phyloP scores from a whole-genome alignment of 1,284 basidiomycete genomes.

The Inonotus hispidus region DNA sequence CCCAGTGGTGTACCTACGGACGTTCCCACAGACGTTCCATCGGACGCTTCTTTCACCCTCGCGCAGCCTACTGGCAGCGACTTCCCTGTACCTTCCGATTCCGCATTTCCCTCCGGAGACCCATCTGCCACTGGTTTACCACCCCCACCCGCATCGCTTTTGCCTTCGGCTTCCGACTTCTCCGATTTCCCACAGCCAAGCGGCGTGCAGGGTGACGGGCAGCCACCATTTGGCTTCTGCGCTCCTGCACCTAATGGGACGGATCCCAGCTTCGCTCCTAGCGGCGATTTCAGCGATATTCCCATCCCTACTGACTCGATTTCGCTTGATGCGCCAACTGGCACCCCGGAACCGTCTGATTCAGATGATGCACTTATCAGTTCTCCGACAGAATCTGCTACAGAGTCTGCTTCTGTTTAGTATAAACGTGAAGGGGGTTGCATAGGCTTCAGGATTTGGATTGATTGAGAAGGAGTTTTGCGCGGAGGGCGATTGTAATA shows the following conservation, averaged over 20 bases:
- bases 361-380: neutral
- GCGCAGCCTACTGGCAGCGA: neutral
- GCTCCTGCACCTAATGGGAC: neutral
- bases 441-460: neutral
- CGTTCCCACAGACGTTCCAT: neutral
- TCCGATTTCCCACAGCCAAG: neutral
- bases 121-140: neutral
- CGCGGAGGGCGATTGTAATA: neutral
- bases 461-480: neutral
- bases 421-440: neutral
- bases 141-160: neutral
- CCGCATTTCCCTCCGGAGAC: neutral
- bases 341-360: neutral
- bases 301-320: neutral
- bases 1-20: neutral
- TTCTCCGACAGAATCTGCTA: neutral
- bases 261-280: neutral
- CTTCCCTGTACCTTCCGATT: neutral
- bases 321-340: neutral
- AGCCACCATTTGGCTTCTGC: neutral
- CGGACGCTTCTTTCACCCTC: neutral
- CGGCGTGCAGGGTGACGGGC: neutral
- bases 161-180: neutral
- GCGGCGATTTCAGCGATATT: neutral
- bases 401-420: neutral